A percentile compares a stretch with the other conserved stretches of the same genome.
Conservation (phyloP, 169 alveolate genomes). For the Toxoplasma gondii region DNA sequence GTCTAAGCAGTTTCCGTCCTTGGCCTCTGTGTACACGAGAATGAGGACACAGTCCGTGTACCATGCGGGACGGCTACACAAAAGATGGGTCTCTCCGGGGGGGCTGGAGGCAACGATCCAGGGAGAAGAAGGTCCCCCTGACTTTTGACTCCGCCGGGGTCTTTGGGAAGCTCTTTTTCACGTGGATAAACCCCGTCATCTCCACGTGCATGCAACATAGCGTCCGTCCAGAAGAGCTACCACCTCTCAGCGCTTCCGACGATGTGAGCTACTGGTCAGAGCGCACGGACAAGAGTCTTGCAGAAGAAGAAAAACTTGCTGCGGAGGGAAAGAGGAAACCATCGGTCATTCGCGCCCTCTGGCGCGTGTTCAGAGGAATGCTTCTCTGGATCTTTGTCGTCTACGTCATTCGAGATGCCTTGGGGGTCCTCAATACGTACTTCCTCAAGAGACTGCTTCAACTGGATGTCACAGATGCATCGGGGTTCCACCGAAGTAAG, state of each 20-base stretch:
- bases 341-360: slow-evolving; percentile 12
- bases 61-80: not conserved
- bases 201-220: slow-evolving; percentile 25
- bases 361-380: not conserved
- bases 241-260: slow-evolving; percentile 33
- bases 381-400: not conserved
- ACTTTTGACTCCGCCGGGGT: slow-evolving; percentile 44
- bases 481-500: not conserved
- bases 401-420: slow-evolving; percentile 7
- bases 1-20: too few species aligned
- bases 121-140: not conserved
- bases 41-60: not conserved
- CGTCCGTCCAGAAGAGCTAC: slow-evolving; percentile 51
- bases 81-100: not conserved
- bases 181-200: slow-evolving; percentile 50
- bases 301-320: slow-evolving; percentile 7
- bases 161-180: slow-evolving; percentile 29
- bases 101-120: not conserved
- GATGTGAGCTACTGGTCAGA: not conserved
- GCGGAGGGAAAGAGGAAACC: slow-evolving; percentile 22
- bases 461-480: not conserved
- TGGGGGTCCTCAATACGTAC: slow-evolving; percentile 33
- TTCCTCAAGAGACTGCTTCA: slow-evolving; percentile 48
- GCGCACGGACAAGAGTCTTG: not conserved
- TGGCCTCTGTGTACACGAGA: not conserved